Conservation (phyloP, 2,329 filamentous ascomycete genomes). For the Xylaria polymorpha region DNA sequence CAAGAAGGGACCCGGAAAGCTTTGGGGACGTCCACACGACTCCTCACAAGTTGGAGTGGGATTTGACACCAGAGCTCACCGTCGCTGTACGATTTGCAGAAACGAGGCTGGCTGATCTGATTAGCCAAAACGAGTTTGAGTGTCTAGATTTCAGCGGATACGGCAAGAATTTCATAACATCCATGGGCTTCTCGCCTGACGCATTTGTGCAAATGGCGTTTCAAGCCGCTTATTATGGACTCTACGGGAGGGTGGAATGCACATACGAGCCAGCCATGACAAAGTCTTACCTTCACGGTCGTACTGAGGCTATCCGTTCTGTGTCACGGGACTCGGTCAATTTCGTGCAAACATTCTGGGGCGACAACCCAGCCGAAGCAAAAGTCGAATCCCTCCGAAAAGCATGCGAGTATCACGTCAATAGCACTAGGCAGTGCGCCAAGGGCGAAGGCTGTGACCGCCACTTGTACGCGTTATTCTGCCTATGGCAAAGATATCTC, state of each 20-base stretch:
- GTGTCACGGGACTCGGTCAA: slow-evolving; percentile 86
- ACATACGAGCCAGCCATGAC: slow-evolving; percentile 99
- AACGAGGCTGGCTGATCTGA: slow-evolving; percentile 90
- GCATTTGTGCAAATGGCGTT: slow-evolving; percentile 99
- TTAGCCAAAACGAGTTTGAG: slow-evolving; percentile 95
- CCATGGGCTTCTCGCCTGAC: slow-evolving; percentile 95
- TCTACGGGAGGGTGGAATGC: slow-evolving; percentile 93
- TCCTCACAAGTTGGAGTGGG: slow-evolving; percentile 97
- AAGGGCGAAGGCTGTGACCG: slow-evolving; percentile 92
- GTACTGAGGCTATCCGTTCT: slow-evolving; percentile 91
- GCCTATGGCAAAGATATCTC: slow-evolving; percentile 90
- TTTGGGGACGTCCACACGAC: slow-evolving; percentile 95
- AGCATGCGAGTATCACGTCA: slow-evolving; percentile 85
- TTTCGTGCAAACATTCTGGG: slow-evolving; percentile 96
- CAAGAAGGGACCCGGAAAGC: slow-evolving; percentile 88
- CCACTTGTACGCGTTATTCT: slow-evolving; percentile 93
- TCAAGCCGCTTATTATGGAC: slow-evolving; percentile 95
- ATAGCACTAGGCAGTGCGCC: slow-evolving; percentile 83
- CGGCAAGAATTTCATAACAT: slow-evolving; percentile 97
- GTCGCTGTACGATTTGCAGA: slow-evolving; percentile 96
- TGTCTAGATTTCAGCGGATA: slow-evolving; percentile 90
- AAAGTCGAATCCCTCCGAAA: slow-evolving; percentile 88
- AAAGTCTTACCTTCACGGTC: slow-evolving; percentile 90
- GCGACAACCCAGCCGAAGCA: slow-evolving; percentile 80
- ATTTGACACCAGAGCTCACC: slow-evolving; percentile 90